These are phyloP conservation scores for Daldinia vernicosa DNA, from an alignment of 495 filamentous ascomycete species.

Conservation along the genomic window DNA sequence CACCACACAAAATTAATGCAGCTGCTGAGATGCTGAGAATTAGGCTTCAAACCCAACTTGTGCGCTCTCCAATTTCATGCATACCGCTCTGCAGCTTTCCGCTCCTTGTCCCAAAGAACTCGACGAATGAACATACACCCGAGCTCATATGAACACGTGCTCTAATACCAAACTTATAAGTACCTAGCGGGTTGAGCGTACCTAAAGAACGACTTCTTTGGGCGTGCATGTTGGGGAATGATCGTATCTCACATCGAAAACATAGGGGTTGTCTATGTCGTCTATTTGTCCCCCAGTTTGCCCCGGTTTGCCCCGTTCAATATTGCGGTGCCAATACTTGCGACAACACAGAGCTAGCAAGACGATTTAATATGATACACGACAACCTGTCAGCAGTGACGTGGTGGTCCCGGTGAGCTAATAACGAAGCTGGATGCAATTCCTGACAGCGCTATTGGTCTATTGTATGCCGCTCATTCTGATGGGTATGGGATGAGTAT, in stretches of 20 bases:
- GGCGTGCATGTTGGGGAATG: slow-evolving; percentile 8
- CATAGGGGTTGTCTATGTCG: not conserved
- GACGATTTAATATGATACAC: slow-evolving; percentile 18
- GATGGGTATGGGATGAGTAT: slow-evolving; percentile 10
- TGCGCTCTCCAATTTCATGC: slow-evolving; percentile 20
- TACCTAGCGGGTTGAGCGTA: not conserved
- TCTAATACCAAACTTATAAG: not conserved
- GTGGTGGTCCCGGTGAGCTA: slow-evolving; percentile 19
- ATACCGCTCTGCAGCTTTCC: slow-evolving; percentile 12
- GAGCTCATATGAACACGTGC: slow-evolving; percentile 1
- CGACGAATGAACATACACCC: not conserved
- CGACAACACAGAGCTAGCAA: slow-evolving; percentile 20
- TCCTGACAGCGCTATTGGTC: slow-evolving; percentile 12
- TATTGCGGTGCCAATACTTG: slow-evolving; percentile 1
- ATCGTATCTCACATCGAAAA: slow-evolving; percentile 7
- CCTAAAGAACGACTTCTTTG: not conserved
- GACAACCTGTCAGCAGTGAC: slow-evolving; percentile 16
- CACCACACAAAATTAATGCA: not conserved
- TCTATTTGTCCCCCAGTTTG: slow-evolving; percentile 12
- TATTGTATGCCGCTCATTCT: not conserved
- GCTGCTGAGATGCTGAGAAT: slow-evolving; percentile 18
- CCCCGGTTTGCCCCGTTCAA: slow-evolving; percentile 7
- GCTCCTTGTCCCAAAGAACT: not conserved
- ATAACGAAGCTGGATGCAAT: slow-evolving; percentile 6
- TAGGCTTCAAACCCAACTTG: slow-evolving; percentile 15